Evolutionary conservation across 2,329 filamentous ascomycete species (phyloP).

Genomic region (Furcasterigmium sp.): DNA sequence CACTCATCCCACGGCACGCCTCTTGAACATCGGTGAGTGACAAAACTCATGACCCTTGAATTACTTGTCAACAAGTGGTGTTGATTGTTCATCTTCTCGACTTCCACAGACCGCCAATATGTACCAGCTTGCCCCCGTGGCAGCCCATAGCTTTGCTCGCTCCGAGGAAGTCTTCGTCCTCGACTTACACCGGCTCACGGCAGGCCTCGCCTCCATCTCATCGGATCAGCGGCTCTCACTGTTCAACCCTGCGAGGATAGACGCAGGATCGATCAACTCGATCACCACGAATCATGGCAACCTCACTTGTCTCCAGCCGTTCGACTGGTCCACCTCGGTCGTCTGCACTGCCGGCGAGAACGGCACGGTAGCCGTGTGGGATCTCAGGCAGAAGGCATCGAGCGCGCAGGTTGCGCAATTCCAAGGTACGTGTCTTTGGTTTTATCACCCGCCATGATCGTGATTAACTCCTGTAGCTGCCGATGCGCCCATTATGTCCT

Average conservation of each 20-base stretch:
- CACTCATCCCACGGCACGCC: no score
- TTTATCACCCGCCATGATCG: not conserved
- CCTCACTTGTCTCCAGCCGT: constrained; percentile 56
- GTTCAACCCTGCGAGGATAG: constrained; percentile 55
- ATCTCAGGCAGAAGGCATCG: constrained; percentile 44
- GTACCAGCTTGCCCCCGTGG: constrained; percentile 34
- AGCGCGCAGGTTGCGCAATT: constrained; percentile 37
- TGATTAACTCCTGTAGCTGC: constrained; percentile 26
- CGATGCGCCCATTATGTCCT: constrained; percentile 52
- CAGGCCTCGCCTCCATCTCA: constrained; percentile 56
- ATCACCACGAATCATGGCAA: constrained; percentile 53
- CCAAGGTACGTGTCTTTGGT: constrained; percentile 30
- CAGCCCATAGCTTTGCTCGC: constrained; percentile 31
- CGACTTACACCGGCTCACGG: constrained; percentile 45
- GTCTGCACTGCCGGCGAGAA: constrained; percentile 69
- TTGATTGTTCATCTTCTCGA: no score
- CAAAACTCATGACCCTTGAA: no score
- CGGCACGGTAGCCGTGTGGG: constrained; percentile 62
- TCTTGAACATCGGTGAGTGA: no score
- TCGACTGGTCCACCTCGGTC: constrained; percentile 44
- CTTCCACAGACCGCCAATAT: constrained; percentile 18
- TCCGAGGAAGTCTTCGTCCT: constrained; percentile 48
- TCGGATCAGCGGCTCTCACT: constrained; percentile 67
- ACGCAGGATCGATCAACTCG: constrained; percentile 40
- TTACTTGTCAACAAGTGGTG: no score